These are phyloP conservation scores for Gossypium gossypioides DNA, from an alignment of 441 rosid species.

Conservation along the genomic window DNA sequence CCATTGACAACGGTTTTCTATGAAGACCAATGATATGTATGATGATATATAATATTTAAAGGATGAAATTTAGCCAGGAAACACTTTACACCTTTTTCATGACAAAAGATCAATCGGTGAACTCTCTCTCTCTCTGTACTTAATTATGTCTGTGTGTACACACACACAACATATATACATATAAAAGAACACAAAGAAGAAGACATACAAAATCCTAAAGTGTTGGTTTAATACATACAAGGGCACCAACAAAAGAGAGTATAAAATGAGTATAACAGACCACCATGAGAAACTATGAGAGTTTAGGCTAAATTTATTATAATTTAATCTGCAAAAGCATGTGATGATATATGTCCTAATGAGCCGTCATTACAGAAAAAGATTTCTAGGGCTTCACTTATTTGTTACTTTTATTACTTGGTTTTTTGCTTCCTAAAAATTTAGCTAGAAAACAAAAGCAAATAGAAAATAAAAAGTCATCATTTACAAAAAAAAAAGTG, in stretches of 20 bases:
- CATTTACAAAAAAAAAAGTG: neutral
- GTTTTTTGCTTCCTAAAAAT: conserved; percentile 4
- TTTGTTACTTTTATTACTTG: neutral
- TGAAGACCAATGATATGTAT: neutral
- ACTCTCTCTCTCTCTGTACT: neutral
- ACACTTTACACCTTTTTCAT: neutral
- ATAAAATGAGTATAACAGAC: neutral
- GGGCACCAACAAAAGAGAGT: neutral
- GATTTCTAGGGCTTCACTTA: neutral
- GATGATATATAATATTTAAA: neutral
- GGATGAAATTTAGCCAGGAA: neutral
- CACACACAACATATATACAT: neutral
- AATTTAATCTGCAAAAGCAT: neutral
- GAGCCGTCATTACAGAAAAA: neutral
- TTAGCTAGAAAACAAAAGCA: neutral
- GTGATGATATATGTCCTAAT: neutral
- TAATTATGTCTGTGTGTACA: neutral
- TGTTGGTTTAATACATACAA: neutral
- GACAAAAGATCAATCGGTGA: neutral
- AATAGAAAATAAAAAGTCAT: neutral
- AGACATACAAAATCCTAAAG: neutral
- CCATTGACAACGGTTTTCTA: neutral
- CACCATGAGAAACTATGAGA: neutral
- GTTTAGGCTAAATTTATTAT: neutral
- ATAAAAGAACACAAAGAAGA: neutral